phyloP scores from a whole-genome alignment of 805 yeast genomes.

The Wickerhamomyces rabaulensis region DNA sequence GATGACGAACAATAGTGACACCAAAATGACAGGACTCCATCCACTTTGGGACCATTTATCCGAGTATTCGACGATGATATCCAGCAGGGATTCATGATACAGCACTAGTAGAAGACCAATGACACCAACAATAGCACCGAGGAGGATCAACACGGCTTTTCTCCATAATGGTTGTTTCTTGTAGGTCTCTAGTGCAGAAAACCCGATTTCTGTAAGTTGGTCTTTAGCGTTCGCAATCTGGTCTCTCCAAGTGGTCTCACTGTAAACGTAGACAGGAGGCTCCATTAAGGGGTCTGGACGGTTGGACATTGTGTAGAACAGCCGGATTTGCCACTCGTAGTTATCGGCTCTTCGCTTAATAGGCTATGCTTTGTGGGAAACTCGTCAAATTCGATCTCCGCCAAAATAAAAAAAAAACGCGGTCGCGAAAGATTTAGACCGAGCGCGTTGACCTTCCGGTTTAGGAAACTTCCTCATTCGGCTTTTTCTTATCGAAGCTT shows the following conservation, averaged over 20 bases:
- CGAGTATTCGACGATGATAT: conserved; percentile 18
- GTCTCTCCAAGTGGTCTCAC: not conserved
- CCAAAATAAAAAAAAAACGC: no score
- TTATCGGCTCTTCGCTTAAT: no score
- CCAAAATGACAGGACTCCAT: conserved; percentile 41
- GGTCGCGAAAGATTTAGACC: not conserved
- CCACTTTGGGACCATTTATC: conserved; percentile 18
- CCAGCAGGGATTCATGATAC: conserved; percentile 15
- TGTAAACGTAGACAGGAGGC: not conserved
- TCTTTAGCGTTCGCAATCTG: not conserved
- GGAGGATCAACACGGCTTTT: conserved; percentile 3
- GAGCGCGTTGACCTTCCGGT: not conserved
- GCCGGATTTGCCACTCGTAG: not conserved
- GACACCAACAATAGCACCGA: not conserved
- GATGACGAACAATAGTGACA: conserved; percentile 52
- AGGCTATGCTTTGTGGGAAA: no score
- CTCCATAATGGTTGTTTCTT: conserved; percentile 13
- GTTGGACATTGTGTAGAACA: not conserved
- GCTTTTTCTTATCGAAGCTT: not conserved
- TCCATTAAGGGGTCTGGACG: not conserved
- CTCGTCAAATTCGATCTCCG: not conserved
- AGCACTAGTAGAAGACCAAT: conserved; percentile 9
- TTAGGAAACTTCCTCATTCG: not conserved
- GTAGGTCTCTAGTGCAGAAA: conserved; percentile 8
- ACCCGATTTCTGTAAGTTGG: not conserved